These are phyloP conservation scores for Monosporascus cannonballus DNA, from an alignment of 2,329 filamentous ascomycete species.

Conservation along the genomic window DNA sequence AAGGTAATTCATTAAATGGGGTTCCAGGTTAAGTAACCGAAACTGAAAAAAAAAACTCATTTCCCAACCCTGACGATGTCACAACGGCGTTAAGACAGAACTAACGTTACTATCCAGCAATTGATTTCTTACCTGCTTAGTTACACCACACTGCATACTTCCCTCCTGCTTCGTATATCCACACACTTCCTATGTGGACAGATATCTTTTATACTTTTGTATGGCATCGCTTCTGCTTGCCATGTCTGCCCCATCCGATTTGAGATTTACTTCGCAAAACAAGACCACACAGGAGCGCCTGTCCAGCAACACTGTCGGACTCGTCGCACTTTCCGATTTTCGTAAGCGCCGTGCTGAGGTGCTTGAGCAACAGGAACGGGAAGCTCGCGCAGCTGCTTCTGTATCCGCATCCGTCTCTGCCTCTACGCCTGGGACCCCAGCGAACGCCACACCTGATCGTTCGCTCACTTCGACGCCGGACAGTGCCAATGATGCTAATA, in stretches of 20 bases:
- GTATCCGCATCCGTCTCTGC: conserved; percentile 40
- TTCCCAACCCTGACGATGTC: no score
- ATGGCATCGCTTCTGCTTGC: neutral
- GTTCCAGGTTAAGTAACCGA: no score
- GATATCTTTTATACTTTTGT: no score
- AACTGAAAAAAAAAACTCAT: no score
- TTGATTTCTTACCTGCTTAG: no score
- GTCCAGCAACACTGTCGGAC: conserved; percentile 81
- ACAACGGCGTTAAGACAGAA: no score
- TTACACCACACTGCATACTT: no score
- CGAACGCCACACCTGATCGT: conserved; percentile 39
- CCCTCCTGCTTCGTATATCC: no score
- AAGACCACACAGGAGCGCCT: conserved; percentile 74
- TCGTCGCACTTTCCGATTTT: conserved; percentile 88
- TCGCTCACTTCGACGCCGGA: conserved; percentile 44
- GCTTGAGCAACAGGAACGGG: conserved; percentile 83
- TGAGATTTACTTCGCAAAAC: conserved; percentile 70
- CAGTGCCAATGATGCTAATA: conserved; percentile 15
- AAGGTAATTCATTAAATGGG: no score
- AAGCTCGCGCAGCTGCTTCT: conserved; percentile 60
- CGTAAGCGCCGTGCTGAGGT: conserved; percentile 93
- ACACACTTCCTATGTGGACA: no score
- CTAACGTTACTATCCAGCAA: no score
- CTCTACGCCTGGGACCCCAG: conserved; percentile 23
- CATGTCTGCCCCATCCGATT: conserved; percentile 19